Evolutionary conservation across 768 basidiomycete genomes (phyloP), one percentile per base, ranked within the genome.

Genomic region (Amanita thiersii): DNA sequence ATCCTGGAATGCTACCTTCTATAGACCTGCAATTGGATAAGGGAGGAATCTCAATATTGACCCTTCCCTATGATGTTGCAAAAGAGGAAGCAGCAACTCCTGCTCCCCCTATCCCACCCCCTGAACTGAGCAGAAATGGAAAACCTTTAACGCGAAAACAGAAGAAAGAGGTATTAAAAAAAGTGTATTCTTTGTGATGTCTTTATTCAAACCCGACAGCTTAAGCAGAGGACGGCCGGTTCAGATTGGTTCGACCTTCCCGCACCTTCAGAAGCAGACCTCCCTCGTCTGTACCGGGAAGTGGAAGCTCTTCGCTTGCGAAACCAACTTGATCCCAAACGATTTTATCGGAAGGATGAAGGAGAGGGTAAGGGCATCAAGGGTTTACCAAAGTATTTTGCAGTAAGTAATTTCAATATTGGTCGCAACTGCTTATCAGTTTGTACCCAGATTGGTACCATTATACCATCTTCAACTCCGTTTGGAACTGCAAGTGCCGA

Each of bases 281-380:
- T 88, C 11, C 86, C 88, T 25, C 72, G 78, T 26, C 60, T 92
- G 29, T 64, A 90, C 52, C 82, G 85, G 39, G 90, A 96, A 64
- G 82, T 90, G 8, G 86, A 93, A 56, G 84, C 92, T 0, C 66
- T 93, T 43, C 81, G 89, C 21, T 65, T 96, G 35, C 77, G 83
- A 37, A 90, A 90, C 55, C 83, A 89, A 44, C 72, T 96, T 14
- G 92, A 96, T 53, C 90, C 90, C 12, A 96, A 94, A 57, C 75
- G 87, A 15, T 93, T 93, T 63, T 88, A 92, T 62, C 69, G 79
- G 47, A 91, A 87, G 58, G 86, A 91, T 34, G 81, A 84, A 45
- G 84, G 86, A 3, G 86, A 92, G 60, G 78, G 84, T 7, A 84
- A 83, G 52, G 87, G 87, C 11, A 77, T 85, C 57, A 87, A 86